These are phyloP conservation scores for Suillus ampliporus DNA, from an alignment of 768 basidiomycete species.

Conservation along the genomic window DNA sequence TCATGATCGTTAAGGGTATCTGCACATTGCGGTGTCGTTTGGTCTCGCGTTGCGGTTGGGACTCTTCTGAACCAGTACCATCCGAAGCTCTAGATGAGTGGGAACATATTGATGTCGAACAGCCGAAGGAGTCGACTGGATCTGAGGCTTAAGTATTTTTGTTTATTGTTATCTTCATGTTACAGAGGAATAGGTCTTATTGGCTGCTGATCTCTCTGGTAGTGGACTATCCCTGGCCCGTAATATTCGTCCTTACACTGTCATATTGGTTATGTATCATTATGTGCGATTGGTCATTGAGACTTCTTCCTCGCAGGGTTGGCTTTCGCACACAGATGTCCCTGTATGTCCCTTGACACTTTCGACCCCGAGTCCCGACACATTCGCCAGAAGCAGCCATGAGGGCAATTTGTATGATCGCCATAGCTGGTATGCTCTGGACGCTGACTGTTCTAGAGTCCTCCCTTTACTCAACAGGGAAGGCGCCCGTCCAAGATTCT, in stretches of 20 bases:
- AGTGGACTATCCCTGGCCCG: not conserved
- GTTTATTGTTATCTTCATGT: conserved; percentile 3
- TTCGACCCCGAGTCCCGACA: not conserved
- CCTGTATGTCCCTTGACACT: not conserved
- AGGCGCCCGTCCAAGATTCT: not conserved
- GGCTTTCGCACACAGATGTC: not conserved
- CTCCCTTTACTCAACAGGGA: not conserved
- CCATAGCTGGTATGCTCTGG: not conserved
- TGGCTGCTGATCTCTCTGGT: not conserved
- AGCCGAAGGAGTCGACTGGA: conserved; percentile 16
- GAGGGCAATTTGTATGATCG: not conserved
- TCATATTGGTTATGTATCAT: conserved; percentile 1
- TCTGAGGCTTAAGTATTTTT: conserved; percentile 20
- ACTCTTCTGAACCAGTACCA: conserved; percentile 9
- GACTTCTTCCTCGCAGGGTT: not conserved
- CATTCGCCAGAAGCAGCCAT: not conserved
- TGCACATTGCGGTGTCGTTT: conserved; percentile 45
- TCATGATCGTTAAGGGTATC: conserved; percentile 50
- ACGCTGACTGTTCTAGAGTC: not conserved
- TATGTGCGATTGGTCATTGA: not conserved
- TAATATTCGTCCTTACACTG: not conserved
- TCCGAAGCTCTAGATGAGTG: conserved; percentile 48
- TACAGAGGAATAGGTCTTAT: not conserved
- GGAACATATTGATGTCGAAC: conserved; percentile 45
- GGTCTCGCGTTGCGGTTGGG: conserved; percentile 22